Percentiles rank a stretch among this genome's conserved stretches.
Conservation (phyloP, 768 basidiomycete genomes). For the Lactifluus volemus region DNA sequence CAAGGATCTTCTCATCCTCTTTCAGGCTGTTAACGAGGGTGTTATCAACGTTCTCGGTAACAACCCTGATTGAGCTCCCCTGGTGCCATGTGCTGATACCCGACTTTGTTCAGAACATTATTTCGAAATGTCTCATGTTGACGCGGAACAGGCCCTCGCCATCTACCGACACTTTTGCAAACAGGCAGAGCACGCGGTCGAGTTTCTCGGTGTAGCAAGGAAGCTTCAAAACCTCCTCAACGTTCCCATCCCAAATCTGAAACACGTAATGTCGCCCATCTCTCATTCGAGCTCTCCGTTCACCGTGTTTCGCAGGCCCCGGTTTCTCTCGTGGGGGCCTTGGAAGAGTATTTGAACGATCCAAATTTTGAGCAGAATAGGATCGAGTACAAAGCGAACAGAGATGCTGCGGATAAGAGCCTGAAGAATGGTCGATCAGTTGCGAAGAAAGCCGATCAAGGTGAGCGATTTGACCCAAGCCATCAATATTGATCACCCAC, state of each 20-base stretch:
- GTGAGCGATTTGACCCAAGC: slow-evolving; percentile 24
- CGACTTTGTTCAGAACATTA: slow-evolving; percentile 61
- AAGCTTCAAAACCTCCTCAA: slow-evolving; percentile 91
- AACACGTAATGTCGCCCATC: slow-evolving; percentile 51
- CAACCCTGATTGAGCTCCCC: slow-evolving; percentile 29
- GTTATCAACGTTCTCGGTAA: slow-evolving; percentile 73
- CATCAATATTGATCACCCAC: background rate
- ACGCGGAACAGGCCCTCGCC: slow-evolving; percentile 73
- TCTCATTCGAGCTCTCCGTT: background rate
- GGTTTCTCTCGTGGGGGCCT: slow-evolving; percentile 82
- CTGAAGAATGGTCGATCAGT: slow-evolving; percentile 20
- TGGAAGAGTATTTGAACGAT: slow-evolving; percentile 94
- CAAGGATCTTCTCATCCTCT: slow-evolving; percentile 91
- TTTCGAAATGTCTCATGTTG: slow-evolving; percentile 96
- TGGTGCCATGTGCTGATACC: slow-evolving; percentile 8
- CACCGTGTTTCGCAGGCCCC: slow-evolving; percentile 54
- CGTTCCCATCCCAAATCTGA: slow-evolving; percentile 88
- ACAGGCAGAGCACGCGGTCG: slow-evolving; percentile 88
- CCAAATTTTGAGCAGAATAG: slow-evolving; percentile 96
- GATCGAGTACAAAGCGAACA: slow-evolving; percentile 82
- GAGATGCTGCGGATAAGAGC: slow-evolving; percentile 48
- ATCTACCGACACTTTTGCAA: slow-evolving; percentile 94
- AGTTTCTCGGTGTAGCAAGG: slow-evolving; percentile 85
- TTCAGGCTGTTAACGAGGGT: slow-evolving; percentile 95
- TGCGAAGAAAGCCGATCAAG: slow-evolving; percentile 22